phyloP scores from a whole-genome alignment of 2,329 filamentous ascomycete species.

The Bipolaris oryzae region DNA sequence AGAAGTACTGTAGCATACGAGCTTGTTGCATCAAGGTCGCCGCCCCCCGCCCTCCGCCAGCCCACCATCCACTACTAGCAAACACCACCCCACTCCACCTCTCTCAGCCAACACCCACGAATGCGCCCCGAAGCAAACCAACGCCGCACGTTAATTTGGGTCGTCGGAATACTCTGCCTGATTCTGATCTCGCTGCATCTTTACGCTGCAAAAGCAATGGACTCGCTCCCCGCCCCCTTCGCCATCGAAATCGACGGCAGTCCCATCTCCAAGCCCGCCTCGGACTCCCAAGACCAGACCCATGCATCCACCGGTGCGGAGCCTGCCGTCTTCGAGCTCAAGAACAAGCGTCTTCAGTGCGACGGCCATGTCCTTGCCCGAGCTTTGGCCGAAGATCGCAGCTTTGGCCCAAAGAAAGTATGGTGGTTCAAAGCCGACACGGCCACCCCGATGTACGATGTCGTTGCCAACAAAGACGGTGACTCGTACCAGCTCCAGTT shows the following conservation, averaged over 20 bases:
- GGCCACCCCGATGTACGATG: constrained; percentile 17
- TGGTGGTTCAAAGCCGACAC: constrained; percentile 31
- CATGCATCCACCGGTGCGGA: constrained; percentile 26
- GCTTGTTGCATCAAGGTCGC: background rate
- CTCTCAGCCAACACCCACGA: constrained; percentile 3
- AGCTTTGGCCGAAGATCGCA: constrained; percentile 23
- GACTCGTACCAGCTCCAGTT: constrained; percentile 23
- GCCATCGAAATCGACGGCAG: constrained; percentile 30
- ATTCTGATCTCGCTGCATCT: constrained; percentile 6
- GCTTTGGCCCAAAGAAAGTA: constrained; percentile 28
- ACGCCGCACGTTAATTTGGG: constrained; percentile 14
- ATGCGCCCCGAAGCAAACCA: constrained; percentile 8
- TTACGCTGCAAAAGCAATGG: constrained; percentile 17
- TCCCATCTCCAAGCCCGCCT: constrained; percentile 22
- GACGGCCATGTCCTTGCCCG: constrained; percentile 29
- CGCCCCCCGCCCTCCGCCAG: no score
- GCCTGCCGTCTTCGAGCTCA: constrained; percentile 29
- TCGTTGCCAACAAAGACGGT: constrained; percentile 24
- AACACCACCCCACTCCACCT: background rate
- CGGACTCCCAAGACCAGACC: constrained; percentile 19
- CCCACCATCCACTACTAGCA: constrained; percentile 1
- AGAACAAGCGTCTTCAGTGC: constrained; percentile 22
- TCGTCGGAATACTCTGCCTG: constrained; percentile 8
- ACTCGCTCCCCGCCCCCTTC: constrained; percentile 25
- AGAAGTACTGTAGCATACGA: background rate